A percentile compares a stretch with the other conserved stretches of the same genome.
Evolutionary conservation across 2,329 filamentous ascomycete species (phyloP).

Genomic region (Hypoxylon sp.): DNA sequence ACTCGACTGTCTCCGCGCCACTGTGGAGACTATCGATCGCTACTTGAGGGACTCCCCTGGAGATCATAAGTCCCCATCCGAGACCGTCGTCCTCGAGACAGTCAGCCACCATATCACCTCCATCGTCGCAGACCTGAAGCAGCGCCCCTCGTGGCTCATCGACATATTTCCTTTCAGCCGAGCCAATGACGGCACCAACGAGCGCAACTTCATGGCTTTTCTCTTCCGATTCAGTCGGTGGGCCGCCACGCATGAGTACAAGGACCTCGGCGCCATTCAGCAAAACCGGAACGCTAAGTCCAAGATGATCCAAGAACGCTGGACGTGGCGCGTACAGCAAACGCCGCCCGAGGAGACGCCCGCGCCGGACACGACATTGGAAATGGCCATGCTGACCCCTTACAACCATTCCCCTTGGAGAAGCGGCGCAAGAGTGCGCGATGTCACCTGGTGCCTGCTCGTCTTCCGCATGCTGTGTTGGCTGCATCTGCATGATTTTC

Average conservation of each 20-base stretch:
- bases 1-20: slow-evolving; percentile 15
- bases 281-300: neutral
- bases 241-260: neutral
- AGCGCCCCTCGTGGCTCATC: slow-evolving; percentile 23
- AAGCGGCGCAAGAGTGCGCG: slow-evolving; percentile 29
- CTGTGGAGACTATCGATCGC: slow-evolving; percentile 2
- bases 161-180: slow-evolving; percentile 14
- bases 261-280: neutral
- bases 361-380: slow-evolving; percentile 12
- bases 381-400: slow-evolving; percentile 9
- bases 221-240: slow-evolving; percentile 19
- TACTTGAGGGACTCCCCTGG: neutral
- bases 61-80: slow-evolving; percentile 12
- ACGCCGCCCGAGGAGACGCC: neutral
- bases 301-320: neutral
- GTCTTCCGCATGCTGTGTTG: slow-evolving; percentile 70
- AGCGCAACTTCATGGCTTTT: slow-evolving; percentile 14
- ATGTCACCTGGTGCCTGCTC: slow-evolving; percentile 67
- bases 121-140: slow-evolving; percentile 17
- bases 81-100: slow-evolving; percentile 21
- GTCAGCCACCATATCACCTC: slow-evolving; percentile 18
- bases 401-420: slow-evolving; percentile 44
- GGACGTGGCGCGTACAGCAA: neutral
- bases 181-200: slow-evolving; percentile 13
- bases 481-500: slow-evolving; percentile 69